A percentile compares a stretch with the other conserved stretches of the same genome.
These are phyloP conservation scores for Melaleuca quinquenervia DNA, from an alignment of 345 rosid genomes.

Conservation along the genomic window DNA sequence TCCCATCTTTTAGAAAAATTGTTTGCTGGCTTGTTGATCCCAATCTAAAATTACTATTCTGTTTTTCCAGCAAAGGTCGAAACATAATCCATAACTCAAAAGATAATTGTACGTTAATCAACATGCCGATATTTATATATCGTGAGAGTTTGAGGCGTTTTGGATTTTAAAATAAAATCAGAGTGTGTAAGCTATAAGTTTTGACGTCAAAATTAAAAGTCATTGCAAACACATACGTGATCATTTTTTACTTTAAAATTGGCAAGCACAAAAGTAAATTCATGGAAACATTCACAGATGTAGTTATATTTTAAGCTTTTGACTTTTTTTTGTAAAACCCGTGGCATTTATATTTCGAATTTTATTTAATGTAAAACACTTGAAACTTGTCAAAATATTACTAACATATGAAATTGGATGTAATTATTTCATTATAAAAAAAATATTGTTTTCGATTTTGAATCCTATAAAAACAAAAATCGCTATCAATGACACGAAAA, in stretches of 20 bases:
- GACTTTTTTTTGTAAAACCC: neutral
- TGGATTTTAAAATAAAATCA: neutral
- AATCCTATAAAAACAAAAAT: too few relatives aligned
- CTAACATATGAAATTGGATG: neutral
- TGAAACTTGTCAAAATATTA: neutral
- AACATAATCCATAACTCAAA: neutral
- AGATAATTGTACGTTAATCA: neutral
- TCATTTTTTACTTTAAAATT: neutral
- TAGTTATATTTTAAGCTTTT: neutral
- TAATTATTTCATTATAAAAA: too few relatives aligned
- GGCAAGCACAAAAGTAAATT: neutral
- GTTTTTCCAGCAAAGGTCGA: neutral
- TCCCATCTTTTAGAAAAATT: neutral
- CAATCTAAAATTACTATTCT: neutral
- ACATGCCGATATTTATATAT: neutral
- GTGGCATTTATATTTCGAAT: neutral
- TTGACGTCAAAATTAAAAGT: too few relatives aligned
- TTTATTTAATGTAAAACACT: neutral
- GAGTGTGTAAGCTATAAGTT: neutral
- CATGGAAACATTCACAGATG: neutral
- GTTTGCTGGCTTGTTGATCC: neutral
- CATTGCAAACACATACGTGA: neutral
- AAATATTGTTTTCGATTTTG: too few relatives aligned
- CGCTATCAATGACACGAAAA: too few relatives aligned
- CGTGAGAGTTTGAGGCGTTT: neutral